Base-by-base conservation (phyloP, 2,329 filamentous ascomycete genomes). In the Aschersonia sp. region DNA sequence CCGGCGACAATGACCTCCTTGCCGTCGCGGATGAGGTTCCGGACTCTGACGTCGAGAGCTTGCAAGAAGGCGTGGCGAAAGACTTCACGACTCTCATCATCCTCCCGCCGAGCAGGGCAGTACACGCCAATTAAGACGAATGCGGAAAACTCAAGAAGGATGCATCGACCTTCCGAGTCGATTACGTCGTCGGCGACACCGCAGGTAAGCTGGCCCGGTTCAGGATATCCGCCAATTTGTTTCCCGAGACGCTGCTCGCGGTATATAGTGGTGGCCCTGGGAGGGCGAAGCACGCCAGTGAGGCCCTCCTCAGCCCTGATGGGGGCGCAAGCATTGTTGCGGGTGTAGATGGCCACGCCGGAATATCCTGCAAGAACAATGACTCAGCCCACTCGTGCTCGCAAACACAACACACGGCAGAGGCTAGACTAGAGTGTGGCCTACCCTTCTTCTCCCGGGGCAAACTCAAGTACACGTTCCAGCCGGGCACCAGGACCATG, bases 381-480 rank as follows among this genome's bases (percentile, higher is more conserved):
- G 28, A n/a, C 6, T 20, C 9, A 29, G 20, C 40, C 6, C 40
- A 20, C 9, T 12, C 10, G 4, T 6, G 9, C 9, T 31, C 10
- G 1, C 10, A 7, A 40, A 7, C 40, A 29, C 40, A 9, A 6
- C 20, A 5, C 40, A n/a, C 40, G 6, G 40, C 6, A n/a, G 40
- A 20, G 10, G 40, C 9, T 42, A 29, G 31, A 10, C 28, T 43
- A 6, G n/a, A 20, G 31, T 5, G 7, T 5, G n/a, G 45, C 53
- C 31, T 67, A 84, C 88, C 91, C 72, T 96, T 97, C 64, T 97
- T 97, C 60, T 94, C 76, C 61, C 83, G 88, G 0, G 92, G 92
- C 30, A 98, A 71, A 61, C 89, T 96, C 66, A 96, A 96, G 66
- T 84, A 95, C 54, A 89, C 89, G 61, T 98, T 92, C 91, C 91